Evolutionary conservation across 2,329 filamentous ascomycete genomes (phyloP).

Genomic region (Monosporascus sp.): DNA sequence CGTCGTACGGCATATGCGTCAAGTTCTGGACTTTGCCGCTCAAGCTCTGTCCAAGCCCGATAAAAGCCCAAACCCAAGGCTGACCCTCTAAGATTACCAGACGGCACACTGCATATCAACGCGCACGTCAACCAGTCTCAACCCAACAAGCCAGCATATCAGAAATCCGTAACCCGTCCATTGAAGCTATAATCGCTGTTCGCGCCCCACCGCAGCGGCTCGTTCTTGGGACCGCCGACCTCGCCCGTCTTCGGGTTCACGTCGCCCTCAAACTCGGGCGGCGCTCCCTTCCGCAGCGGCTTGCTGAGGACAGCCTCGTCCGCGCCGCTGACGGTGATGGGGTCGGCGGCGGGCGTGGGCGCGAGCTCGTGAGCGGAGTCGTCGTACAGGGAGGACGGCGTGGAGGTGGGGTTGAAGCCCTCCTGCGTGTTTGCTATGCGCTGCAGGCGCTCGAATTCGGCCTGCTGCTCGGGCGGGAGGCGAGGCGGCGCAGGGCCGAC

Average conservation of each 20-base stretch:
- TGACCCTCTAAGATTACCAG: too few species aligned
- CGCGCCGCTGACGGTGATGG: background rate
- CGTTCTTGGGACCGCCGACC: conserved; percentile 94
- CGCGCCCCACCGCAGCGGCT: conserved; percentile 82
- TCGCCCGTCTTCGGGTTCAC: conserved; percentile 91
- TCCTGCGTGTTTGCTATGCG: conserved; percentile 42
- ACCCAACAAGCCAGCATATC: conserved; percentile 1
- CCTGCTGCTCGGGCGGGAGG: conserved; percentile 61
- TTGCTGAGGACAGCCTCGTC: conserved; percentile 3
- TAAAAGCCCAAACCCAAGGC: too few species aligned
- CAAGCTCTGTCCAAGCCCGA: too few species aligned
- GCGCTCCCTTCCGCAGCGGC: conserved; percentile 57
- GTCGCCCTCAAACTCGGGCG: conserved; percentile 90
- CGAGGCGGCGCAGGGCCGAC: conserved; percentile 70
- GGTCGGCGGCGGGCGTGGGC: conserved; percentile 2
- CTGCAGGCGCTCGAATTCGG: conserved; percentile 67
- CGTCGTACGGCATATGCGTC: too few species aligned
- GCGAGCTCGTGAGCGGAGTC: conserved; percentile 7
- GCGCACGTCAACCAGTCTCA: too few species aligned
- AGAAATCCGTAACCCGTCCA: conserved; percentile 90
- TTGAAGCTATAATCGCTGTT: conserved; percentile 85
- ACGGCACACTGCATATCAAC: too few species aligned
- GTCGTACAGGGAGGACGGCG: conserved; percentile 4
- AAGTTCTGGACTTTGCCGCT: too few species aligned
- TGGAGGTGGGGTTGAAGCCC: conserved; percentile 24